Base-by-base conservation (phyloP, 2,329 filamentous ascomycete species). In the Biscogniauxia marginata region DNA sequence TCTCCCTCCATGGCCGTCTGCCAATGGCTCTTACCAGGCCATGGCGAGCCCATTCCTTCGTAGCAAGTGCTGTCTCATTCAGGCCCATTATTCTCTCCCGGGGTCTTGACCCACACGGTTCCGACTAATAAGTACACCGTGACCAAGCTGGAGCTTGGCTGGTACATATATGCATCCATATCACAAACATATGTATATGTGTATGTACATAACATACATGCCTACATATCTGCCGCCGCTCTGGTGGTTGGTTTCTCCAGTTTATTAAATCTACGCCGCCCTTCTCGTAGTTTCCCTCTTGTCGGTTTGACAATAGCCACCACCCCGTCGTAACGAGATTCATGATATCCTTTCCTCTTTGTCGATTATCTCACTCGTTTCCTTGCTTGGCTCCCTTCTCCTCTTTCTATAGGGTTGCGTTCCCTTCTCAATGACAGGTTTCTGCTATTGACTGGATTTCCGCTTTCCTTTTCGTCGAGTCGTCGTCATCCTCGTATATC, bases 181-280 rank as follows among this genome's bases (percentile, higher is more conserved):
- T 39, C 30, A 39, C 30, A 39, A 39, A 39, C 30, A 39, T 39
- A 39, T 39, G 30, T 39, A 39, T 39, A 39, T 39, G 30, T 39
- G 5, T 39, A 39, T 39, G 45, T 46, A 46, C 45, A 46, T 46
- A 23, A 46, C 21, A 9, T 45, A 18, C 44, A 46, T 46, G 45
- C 18, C 11, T 23, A 46, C 21, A 46, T 46, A 20, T 46, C 21
- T 23, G 21, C 45, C 45, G 18, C 18, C 21, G 4, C 20, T 18
- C 45, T 23, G 45, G 45, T 46, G 45, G 45, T 21, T 21, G 21
- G 19, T 46, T 20, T 46, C 45, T 23, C 45, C 45, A 46, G 21
- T 46, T 46, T 46, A 46, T 46, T 45, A 23, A 13, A 46, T 46
- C 45, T 46, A 46, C 45, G 45, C 45, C 45, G 45, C 45, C 30